Evolutionary conservation across 345 rosid species (phyloP), one percentile per base, ranked within the genome.

Genomic region (Combretum micranthum): DNA sequence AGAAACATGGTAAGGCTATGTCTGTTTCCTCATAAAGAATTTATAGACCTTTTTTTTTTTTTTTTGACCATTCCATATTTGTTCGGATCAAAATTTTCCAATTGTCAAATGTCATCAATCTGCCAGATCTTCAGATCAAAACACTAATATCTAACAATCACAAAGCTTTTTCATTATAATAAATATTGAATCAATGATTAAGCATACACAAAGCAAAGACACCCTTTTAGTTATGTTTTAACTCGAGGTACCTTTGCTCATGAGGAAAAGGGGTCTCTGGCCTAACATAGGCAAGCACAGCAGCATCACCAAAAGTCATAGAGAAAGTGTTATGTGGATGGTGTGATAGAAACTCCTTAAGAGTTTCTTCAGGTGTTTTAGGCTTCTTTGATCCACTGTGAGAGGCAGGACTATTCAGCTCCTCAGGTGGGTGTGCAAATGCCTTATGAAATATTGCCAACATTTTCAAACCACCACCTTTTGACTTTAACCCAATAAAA

Each of bases 321-420:
- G 97, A 79, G 68, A 85, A 76, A 50, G 87, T 68, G 42, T 82
- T 77, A 23, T 69, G 46, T 6, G 82, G 83, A 18, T 82, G 73
- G 46, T 60, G 77, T 9, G 86, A 78, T 0, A 73, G 70, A 70
- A 92, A 92, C 17, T 86, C 88, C 20, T 61, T 69, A 53, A 88
- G 72, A 23, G 88, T 86, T 25, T 86, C 82, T 4, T 71, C 70
- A 5, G 97, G 89, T n/a, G 61, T 82, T 71, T 92, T 86, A 13
- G 87, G 85, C 55, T 53, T 71, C 61, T 57, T 71, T 0, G 80
- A 61, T 54, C 75, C 59, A 20, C 61, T 37, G 17, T 68, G 69
- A 39, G 97, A 80, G 20, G 88, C 86, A 32, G 98, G 98, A 60
- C 97, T 86, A 60, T 86, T 75, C 14, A 92, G 91, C 83, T 92